A percentile compares a stretch with the other conserved stretches of the same genome.
Evolutionary conservation across 2,329 filamentous ascomycete species (phyloP).

Genomic region (Magnaporthiopsis incrustans): DNA sequence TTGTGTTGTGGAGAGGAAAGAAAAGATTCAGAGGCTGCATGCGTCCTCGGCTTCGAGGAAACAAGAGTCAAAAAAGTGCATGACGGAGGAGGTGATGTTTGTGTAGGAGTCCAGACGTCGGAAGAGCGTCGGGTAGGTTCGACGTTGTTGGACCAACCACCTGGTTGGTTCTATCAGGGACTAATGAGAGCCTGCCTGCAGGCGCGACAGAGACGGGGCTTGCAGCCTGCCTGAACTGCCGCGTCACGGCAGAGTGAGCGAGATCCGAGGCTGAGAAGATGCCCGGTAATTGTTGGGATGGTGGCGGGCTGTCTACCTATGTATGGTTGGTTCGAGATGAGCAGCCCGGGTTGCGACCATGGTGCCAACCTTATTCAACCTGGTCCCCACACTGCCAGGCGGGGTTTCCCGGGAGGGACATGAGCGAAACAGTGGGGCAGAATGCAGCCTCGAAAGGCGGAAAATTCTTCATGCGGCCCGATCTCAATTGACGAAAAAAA

Average conservation of each 20-base stretch:
- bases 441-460: background rate
- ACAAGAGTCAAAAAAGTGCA: background rate
- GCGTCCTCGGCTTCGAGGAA: background rate
- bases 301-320: no score
- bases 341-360: no score
- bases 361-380: background rate
- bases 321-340: no score
- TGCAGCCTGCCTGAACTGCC: background rate
- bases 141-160: background rate
- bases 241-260: background rate
- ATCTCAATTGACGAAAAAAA: background rate
- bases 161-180: background rate
- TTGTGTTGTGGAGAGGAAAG: background rate
- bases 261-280: no score
- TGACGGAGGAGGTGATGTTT: background rate
- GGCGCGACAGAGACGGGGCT: background rate
- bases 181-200: background rate
- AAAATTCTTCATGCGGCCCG: background rate
- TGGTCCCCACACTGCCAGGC: background rate
- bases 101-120: no score
- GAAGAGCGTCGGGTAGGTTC: no score
- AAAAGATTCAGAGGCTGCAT: background rate
- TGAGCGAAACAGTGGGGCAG: background rate
- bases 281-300: no score
- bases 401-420: background rate